Evolutionary conservation across 176 grass and related monocot species (phyloP), one percentile per base, ranked within the genome.

Genomic region (Carex littledalei): DNA sequence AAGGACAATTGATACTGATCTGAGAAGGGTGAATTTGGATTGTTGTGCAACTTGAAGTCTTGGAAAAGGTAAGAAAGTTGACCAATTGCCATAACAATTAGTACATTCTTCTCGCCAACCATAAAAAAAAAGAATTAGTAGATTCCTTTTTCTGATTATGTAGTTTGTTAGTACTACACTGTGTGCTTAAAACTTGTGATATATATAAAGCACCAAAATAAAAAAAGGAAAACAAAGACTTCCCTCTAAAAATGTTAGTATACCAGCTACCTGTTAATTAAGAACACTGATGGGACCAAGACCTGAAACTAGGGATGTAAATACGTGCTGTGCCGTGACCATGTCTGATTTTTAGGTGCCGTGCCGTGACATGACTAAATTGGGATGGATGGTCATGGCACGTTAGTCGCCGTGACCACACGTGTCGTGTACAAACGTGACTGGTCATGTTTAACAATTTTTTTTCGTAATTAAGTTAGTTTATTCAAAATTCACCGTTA

Each of bases 21-120:
- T 78, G 24, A 78, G 21, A 54, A 77, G 20, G 4, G 4, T 21
- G 0, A 22, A 12, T 16, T 78, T 53, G 0, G 6, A 56, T 56
- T 18, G 0, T 55, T 78, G 50, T 78, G 41, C 22, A 56, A 78
- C 21, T 76, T 10, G 0, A 32, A 78, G 24, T 55, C 74, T 56
- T 78, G 14, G 1, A 78, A 50, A 78, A 78, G 74, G 74, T 78
- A 78, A 31, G 74, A 56, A 78, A 78, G 74, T 78, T 78, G 22
- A 55, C 50, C 74, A 78, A 78, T 21, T 78, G 6, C 24, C 3
- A 6, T 56, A 32, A 7, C 11, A 54, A 54, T 54, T 16, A 15
- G 2, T 26, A 31, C 0, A 31, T 39, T 35, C 34, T 35, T 35
- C 34, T 35, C 2, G 34, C 34, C 34, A 35, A 35, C 34, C 34